Percentiles rank a stretch among this genome's conserved stretches.
These are phyloP conservation scores for Phytophthora litchii DNA, from an alignment of 352 stramenopile species.

Conservation along the genomic window DNA sequence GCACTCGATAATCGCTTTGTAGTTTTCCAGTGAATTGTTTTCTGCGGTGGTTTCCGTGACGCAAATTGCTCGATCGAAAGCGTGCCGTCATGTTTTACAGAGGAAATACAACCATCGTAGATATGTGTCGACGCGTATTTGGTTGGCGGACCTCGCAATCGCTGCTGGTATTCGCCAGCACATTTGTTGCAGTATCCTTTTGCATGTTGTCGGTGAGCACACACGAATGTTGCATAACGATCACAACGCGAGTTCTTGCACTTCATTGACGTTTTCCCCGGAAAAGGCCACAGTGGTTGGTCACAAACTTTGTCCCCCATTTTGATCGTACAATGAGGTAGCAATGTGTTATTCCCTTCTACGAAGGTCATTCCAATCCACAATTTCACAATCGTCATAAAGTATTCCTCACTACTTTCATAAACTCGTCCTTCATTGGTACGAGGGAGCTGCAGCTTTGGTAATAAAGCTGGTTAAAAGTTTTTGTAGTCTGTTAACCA, in stretches of 20 bases:
- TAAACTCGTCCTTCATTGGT: constrained; percentile 59
- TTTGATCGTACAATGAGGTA: constrained; percentile 71
- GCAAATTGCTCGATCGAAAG: constrained; percentile 64
- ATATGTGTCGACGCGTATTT: constrained; percentile 79
- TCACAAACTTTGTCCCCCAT: constrained; percentile 66
- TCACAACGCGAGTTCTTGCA: constrained; percentile 66
- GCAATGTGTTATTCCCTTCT: constrained; percentile 82
- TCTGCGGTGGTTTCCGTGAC: constrained; percentile 63
- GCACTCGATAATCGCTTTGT: constrained; percentile 78
- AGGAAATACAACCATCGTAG: constrained; percentile 64
- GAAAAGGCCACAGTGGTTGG: constrained; percentile 68
- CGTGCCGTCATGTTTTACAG: constrained; percentile 64
- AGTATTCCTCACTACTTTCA: constrained; percentile 78
- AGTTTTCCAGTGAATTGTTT: constrained; percentile 78
- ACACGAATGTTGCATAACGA: constrained; percentile 63
- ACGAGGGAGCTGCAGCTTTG: constrained; percentile 66
- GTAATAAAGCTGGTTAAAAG: constrained; percentile 74
- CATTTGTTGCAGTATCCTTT: constrained; percentile 71
- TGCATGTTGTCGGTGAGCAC: constrained; percentile 55
- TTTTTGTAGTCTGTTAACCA: constrained; percentile 75
- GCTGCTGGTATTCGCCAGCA: constrained; percentile 50
- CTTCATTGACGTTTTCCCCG: constrained; percentile 18
- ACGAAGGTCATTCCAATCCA: constrained; percentile 91
- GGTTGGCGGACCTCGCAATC: constrained; percentile 59
- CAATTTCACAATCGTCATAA: constrained; percentile 69